A percentile compares a stretch with the other conserved stretches of the same genome.
Evolutionary conservation across 495 filamentous ascomycete species (phyloP).

Genomic region (Penicillium coffeae): DNA sequence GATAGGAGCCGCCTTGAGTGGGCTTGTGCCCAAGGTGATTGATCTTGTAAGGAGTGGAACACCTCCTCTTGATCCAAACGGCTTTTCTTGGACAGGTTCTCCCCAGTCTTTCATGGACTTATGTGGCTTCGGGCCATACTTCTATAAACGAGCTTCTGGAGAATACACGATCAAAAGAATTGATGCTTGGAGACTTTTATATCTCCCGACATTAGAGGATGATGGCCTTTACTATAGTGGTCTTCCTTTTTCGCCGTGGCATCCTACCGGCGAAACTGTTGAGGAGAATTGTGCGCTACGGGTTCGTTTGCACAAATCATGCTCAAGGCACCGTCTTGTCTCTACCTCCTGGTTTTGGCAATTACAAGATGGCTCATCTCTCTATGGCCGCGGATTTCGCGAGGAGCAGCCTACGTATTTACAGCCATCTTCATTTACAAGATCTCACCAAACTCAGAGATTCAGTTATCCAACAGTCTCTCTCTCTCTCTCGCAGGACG

Average conservation of each 20-base stretch:
- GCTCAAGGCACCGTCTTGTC: conserved; percentile 1
- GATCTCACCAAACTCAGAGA: neutral
- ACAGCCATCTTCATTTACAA: neutral
- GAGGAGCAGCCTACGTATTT: neutral
- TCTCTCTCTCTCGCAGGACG: conserved; percentile 1
- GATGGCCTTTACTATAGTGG: conserved; percentile 2
- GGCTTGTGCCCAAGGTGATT: conserved; percentile 11
- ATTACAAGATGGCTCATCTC: neutral
- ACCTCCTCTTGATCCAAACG: conserved; percentile 12
- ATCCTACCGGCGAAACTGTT: neutral
- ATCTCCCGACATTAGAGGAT: neutral
- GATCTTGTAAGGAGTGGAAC: conserved; percentile 2
- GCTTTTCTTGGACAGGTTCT: conserved; percentile 17
- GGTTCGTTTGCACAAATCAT: conserved; percentile 1
- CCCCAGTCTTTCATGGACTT: conserved; percentile 19
- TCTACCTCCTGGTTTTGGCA: neutral
- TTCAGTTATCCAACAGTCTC: neutral
- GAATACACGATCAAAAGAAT: neutral
- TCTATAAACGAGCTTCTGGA: neutral
- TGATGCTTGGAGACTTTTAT: conserved; percentile 3
- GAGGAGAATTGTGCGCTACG: conserved; percentile 2
- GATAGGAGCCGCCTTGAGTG: conserved; percentile 9
- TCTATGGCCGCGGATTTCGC: neutral
- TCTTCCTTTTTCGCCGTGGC: conserved; percentile 2
- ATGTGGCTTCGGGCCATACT: conserved; percentile 16